Percentiles rank a stretch among this genome's conserved stretches.
phyloP scores from a whole-genome alignment of 306 rosid species.

The Glycyrrhiza uralensis region DNA sequence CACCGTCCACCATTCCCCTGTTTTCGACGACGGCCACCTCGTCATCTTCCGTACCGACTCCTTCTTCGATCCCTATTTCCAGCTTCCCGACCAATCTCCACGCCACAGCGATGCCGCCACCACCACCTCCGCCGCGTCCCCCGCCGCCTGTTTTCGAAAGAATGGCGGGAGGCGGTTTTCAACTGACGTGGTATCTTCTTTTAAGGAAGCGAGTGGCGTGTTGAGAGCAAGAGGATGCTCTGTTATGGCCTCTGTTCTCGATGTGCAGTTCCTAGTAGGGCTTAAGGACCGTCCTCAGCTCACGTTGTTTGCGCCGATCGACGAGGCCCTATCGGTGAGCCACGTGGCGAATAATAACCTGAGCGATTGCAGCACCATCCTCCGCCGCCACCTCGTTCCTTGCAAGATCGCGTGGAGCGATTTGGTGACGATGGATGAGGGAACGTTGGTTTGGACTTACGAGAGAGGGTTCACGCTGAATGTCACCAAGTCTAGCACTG shows the following conservation, averaged over 20 bases:
- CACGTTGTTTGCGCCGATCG: constrained; percentile 46
- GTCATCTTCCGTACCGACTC: constrained; percentile 32
- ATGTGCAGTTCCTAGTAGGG: constrained; percentile 35
- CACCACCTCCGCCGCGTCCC: too few relatives aligned
- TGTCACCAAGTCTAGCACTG: constrained; percentile 12
- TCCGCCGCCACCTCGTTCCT: constrained; percentile 49
- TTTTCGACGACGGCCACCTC: constrained; percentile 45
- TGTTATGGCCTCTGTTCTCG: constrained; percentile 40
- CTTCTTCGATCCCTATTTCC: constrained; percentile 48
- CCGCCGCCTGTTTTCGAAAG: too few relatives aligned
- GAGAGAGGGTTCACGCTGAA: constrained; percentile 35
- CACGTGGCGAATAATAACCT: constrained; percentile 10
- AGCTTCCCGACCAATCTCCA: background rate
- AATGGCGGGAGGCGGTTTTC: too few relatives aligned
- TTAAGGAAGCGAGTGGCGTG: background rate
- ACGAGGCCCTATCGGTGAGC: constrained; percentile 17
- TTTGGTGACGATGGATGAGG: constrained; percentile 30
- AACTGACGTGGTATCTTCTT: too few relatives aligned
- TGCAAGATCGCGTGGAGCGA: constrained; percentile 52
- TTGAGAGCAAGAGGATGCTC: constrained; percentile 35
- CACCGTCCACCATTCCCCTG: constrained; percentile 32
- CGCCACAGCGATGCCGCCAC: background rate
- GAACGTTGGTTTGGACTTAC: constrained; percentile 34
- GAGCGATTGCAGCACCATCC: constrained; percentile 22
- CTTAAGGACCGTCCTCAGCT: constrained; percentile 12